Evolutionary conservation across 1,284 basidiomycete genomes (phyloP).

Genomic region (Exobasidium cylindrosporum): DNA sequence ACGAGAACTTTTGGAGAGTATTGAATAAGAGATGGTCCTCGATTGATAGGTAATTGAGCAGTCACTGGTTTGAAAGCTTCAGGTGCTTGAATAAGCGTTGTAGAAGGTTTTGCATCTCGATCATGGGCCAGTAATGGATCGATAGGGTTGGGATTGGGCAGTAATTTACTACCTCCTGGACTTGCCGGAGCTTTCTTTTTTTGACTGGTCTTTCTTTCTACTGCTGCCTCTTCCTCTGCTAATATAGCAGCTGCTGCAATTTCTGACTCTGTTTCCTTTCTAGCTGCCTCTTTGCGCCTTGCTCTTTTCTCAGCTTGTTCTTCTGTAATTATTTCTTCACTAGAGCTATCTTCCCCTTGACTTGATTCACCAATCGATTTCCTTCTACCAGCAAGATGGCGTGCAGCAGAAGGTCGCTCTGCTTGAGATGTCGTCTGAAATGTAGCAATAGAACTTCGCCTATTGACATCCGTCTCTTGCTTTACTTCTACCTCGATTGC

Average conservation of each 20-base stretch:
- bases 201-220: constrained; percentile 2
- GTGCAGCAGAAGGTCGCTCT: constrained; percentile 8
- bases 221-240: neutral
- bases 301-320: constrained; percentile 28
- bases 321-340: constrained; percentile 27
- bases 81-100: neutral
- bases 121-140: constrained; percentile 39
- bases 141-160: constrained; percentile 42
- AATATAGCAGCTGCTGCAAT: neutral
- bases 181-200: too few species aligned
- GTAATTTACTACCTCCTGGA: constrained; percentile 20
- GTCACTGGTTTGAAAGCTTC: neutral
- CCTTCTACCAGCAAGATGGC: constrained; percentile 6
- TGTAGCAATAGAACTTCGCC: neutral
- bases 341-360: neutral
- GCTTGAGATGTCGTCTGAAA: constrained; percentile 11
- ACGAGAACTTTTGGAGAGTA: constrained; percentile 54
- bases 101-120: constrained; percentile 12
- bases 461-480: neutral
- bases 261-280: constrained; percentile 1
- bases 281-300: neutral
- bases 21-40: constrained; percentile 35
- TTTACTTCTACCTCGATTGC: neutral
- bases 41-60: neutral
- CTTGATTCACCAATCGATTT: neutral